Conservation (phyloP, 495 filamentous ascomycete genomes). For the Annulohypoxylon nitens region DNA sequence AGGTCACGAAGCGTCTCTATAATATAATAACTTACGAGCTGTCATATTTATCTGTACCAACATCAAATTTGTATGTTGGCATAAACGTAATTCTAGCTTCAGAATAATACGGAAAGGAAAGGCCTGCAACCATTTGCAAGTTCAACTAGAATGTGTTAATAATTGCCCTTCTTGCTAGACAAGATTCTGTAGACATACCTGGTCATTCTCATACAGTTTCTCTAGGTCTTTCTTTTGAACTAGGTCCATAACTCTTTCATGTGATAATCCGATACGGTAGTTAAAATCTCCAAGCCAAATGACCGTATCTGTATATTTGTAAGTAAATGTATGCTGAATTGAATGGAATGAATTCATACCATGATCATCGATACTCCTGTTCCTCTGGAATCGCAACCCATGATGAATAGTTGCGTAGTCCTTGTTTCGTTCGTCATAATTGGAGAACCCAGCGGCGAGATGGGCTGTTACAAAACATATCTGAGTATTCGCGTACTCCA, state of each 20-base stretch:
- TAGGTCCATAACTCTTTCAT: constrained; percentile 82
- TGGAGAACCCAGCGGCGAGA: constrained; percentile 95
- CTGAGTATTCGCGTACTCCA: constrained; percentile 94
- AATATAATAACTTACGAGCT: constrained; percentile 74
- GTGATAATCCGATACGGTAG: constrained; percentile 89
- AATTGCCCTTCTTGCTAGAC: constrained; percentile 16
- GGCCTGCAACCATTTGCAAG: constrained; percentile 93
- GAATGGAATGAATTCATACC: constrained; percentile 54
- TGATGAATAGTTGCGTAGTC: constrained; percentile 92
- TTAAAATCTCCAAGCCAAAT: constrained; percentile 99
- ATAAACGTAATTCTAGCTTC: constrained; percentile 86
- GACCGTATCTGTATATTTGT: constrained; percentile 70
- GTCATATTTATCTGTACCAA: constrained; percentile 89
- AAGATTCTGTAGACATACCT: constrained; percentile 64
- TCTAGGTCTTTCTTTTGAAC: constrained; percentile 77
- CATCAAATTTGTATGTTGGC: constrained; percentile 96
- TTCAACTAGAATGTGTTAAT: constrained; percentile 73
- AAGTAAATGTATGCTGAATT: background rate
- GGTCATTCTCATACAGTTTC: constrained; percentile 91
- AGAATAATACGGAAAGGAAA: constrained; percentile 90
- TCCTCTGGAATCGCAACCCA: constrained; percentile 90
- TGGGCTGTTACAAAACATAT: constrained; percentile 98
- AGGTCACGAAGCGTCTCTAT: background rate
- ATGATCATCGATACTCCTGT: constrained; percentile 90
- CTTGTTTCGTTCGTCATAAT: constrained; percentile 94